A percentile compares a stretch with the other conserved stretches of the same genome.
phyloP scores from a whole-genome alignment of 768 basidiomycete species.

The Suillus tomentosus region DNA sequence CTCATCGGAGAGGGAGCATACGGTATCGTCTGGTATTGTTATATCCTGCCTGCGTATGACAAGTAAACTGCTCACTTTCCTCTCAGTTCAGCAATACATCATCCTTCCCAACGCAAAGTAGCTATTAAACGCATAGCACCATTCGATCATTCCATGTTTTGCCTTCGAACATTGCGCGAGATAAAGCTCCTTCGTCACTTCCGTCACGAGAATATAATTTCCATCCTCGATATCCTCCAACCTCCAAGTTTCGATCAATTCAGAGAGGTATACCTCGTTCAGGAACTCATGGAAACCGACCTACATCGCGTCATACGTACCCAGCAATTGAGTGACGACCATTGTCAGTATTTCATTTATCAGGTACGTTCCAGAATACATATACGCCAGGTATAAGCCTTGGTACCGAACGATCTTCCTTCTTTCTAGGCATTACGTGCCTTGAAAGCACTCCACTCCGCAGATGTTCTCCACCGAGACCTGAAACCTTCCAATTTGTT shows the following conservation, averaged over 20 bases:
- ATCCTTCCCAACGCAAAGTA: constrained; percentile 78
- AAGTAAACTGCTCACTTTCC: constrained; percentile 17
- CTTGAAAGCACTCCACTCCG: constrained; percentile 92
- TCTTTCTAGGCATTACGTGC: constrained; percentile 76
- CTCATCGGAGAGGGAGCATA: constrained; percentile 95
- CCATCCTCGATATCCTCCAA: constrained; percentile 90
- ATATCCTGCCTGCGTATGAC: neutral
- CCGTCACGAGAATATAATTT: constrained; percentile 87
- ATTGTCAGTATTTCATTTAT: constrained; percentile 97
- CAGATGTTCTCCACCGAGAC: constrained; percentile 93
- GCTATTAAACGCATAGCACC: constrained; percentile 97
- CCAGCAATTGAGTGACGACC: constrained; percentile 91
- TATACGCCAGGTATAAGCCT: neutral
- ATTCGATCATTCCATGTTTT: constrained; percentile 95
- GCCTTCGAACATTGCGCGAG: constrained; percentile 79
- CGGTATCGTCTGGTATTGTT: constrained; percentile 74
- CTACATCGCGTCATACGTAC: constrained; percentile 95
- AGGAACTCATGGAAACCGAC: constrained; percentile 90
- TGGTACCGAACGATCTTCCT: constrained; percentile 7
- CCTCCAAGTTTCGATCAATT: constrained; percentile 77
- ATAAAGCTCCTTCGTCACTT: constrained; percentile 93
- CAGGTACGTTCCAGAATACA: constrained; percentile 52
- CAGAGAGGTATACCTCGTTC: constrained; percentile 78
- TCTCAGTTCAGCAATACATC: constrained; percentile 71
- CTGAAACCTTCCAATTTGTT: constrained; percentile 96